Evolutionary conservation across 345 rosid species (phyloP).

Genomic region (Eucalyptus tenuipes): DNA sequence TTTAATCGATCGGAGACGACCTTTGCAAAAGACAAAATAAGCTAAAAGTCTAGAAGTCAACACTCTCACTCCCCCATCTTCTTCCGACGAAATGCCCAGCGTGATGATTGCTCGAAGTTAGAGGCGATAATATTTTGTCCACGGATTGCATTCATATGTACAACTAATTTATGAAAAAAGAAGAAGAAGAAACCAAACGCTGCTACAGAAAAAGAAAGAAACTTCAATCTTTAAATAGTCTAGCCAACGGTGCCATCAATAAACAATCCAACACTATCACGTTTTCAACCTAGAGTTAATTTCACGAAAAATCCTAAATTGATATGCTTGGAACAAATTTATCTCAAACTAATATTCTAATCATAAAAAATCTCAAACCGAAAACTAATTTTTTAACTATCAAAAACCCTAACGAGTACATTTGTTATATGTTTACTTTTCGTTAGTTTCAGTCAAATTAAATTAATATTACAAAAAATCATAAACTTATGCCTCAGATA

Average conservation of each 20-base stretch:
- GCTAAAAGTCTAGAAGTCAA: background rate
- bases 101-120: background rate
- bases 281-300: accelerated
- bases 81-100: background rate
- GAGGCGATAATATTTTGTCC: background rate
- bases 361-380: accelerated
- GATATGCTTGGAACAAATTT: accelerated
- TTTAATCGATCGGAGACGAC: background rate
- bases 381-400: too few species aligned
- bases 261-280: accelerated
- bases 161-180: background rate
- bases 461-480: accelerated
- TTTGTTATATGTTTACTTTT: too few species aligned
- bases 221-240: accelerated
- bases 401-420: too few species aligned
- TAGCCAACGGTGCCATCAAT: accelerated
- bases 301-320: accelerated
- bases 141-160: background rate
- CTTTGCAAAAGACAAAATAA: too few species aligned
- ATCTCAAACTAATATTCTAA: accelerated
- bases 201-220: background rate
- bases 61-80: background rate
- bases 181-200: accelerated
- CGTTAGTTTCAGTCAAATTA: too few species aligned
- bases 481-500: accelerated